phyloP scores from a whole-genome alignment of 2,329 filamentous ascomycete genomes.

The Colletotrichum orchidophilum region DNA sequence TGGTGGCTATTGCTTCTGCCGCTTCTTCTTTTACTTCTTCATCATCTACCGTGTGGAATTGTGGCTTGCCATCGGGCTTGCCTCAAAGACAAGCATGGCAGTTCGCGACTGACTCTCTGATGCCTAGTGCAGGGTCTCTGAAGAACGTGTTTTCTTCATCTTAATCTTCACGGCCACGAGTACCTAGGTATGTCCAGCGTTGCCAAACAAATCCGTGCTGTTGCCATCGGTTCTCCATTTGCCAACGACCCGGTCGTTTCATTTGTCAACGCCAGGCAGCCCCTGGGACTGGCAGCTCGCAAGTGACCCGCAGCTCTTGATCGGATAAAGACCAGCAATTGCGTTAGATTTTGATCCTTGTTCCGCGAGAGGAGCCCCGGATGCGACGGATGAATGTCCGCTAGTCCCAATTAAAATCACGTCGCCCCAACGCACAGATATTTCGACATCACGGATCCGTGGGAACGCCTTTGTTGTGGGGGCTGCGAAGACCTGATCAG shows the following conservation, averaged over 20 bases:
- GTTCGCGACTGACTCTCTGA: background rate
- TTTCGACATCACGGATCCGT: background rate
- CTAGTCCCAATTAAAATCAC: constrained; percentile 18
- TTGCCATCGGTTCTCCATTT: background rate
- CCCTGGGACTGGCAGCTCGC: constrained; percentile 2
- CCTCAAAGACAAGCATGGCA: background rate
- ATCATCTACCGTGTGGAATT: background rate
- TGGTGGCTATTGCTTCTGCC: background rate
- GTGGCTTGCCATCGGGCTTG: background rate
- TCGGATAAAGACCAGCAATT: constrained; percentile 19
- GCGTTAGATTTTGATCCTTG: constrained; percentile 8
- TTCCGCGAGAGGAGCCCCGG: background rate
- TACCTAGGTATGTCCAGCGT: background rate
- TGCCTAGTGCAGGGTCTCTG: background rate
- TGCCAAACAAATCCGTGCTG: background rate
- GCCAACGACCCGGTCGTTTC: background rate
- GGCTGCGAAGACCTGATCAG: background rate
- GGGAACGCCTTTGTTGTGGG: background rate
- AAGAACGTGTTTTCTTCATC: background rate
- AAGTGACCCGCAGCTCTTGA: background rate
- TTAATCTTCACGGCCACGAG: background rate
- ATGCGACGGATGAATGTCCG: constrained; percentile 9
- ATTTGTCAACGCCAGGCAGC: constrained; percentile 1
- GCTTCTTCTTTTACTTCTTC: background rate
- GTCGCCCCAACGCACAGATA: background rate